Base-by-base conservation (phyloP, 371 early-diverging fungal genomes). In the Mucor circinelloides region DNA sequence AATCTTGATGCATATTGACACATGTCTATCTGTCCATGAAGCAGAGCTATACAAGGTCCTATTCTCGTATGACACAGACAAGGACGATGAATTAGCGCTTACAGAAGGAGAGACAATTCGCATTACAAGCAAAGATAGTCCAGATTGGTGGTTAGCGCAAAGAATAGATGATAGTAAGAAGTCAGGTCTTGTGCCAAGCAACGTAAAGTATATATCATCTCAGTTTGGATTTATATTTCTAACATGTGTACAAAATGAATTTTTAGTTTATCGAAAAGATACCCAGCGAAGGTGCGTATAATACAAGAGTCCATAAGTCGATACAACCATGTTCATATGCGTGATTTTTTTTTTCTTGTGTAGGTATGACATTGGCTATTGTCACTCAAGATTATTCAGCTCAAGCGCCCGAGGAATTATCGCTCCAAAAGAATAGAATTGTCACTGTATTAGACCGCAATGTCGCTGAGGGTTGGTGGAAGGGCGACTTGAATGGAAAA, bases 101-200 rank as follows among this genome's bases (percentile, higher is more conserved):
- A 67, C 78, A 52, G 78, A 76, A 6, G 87, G 87, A 38, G 88
- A 90, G 64, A 65, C 81, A 31, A 68, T 91, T 48, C 73, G 64
- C 6, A 84, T 91, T 28, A 76, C 75, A 17, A 85, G 84, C 65
- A 74, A 75, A 38, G 81, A 81, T 36, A 82, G 84, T 69, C 69
- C 78, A 13, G 79, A 80, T 59, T 90, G 91, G 91, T 90, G 91
- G 91, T 69, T 83, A 15, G 90, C 89, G 3, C 76, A 81, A 62
- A 83, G 76, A 67, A 57, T 77, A 34, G 75, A 73, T 21, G 75
- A 80, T 31, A 74, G 74, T 42, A 67, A 67, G 6, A 62, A 66
- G 25, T 55, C 38, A 34, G 91, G 91, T n/a, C 80, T 87, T 80
- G 90, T 91, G 57, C 91, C 91, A 58, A 85, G 89, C 60, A 91